phyloP scores from a whole-genome alignment of 495 filamentous ascomycete genomes.

The Trichoderma parareesei region DNA sequence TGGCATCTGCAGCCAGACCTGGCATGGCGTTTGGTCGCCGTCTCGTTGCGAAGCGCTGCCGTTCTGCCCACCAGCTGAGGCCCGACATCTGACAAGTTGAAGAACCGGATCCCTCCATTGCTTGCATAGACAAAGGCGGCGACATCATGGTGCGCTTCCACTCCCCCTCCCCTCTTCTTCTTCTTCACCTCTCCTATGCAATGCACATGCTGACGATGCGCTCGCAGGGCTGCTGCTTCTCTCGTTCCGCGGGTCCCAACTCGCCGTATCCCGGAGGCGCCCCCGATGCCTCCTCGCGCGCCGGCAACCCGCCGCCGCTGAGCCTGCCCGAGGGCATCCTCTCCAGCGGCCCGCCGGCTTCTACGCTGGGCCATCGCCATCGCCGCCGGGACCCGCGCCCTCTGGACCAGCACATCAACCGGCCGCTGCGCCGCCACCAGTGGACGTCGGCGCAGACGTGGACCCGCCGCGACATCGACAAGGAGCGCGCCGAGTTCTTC shows the following conservation, averaged over 20 bases:
- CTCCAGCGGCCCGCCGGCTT: constrained; percentile 13
- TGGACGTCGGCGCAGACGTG: constrained; percentile 41
- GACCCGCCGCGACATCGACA: constrained; percentile 35
- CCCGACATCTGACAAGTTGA: not conserved
- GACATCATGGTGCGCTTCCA: not conserved
- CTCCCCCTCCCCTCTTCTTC: no score
- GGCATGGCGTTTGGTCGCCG: not conserved
- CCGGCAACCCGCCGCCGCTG: constrained; percentile 30
- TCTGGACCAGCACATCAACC: constrained; percentile 41
- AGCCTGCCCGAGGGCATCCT: constrained; percentile 11
- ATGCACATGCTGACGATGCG: not conserved
- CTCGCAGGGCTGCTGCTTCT: constrained; percentile 42
- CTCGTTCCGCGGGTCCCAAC: constrained; percentile 31
- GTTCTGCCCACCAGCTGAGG: not conserved
- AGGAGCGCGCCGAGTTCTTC: constrained; percentile 60
- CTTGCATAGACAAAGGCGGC: not conserved
- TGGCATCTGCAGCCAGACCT: not conserved
- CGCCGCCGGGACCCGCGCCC: constrained; percentile 15
- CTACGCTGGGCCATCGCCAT: constrained; percentile 15
- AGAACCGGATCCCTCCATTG: no score
- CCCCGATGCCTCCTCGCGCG: constrained; percentile 33
- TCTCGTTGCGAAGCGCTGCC: not conserved
- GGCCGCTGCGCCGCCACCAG: constrained; percentile 37
- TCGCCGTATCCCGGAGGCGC: constrained; percentile 34
- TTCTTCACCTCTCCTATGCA: not conserved